Evolutionary conservation across 768 basidiomycete species (phyloP), one percentile per base, ranked within the genome.

Genomic region (Hericium rajendrae): DNA sequence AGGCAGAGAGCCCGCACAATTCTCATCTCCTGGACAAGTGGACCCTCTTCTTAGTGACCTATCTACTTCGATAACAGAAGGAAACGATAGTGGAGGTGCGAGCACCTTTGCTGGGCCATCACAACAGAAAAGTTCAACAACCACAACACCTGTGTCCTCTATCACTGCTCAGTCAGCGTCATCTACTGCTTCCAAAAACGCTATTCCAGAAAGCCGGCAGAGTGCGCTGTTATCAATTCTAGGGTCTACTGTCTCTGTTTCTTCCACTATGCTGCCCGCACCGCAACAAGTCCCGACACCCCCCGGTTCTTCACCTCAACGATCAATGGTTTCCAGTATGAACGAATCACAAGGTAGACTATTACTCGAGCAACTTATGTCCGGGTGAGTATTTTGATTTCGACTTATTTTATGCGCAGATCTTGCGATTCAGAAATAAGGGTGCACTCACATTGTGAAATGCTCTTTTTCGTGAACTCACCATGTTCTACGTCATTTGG

Each of bases 291-390:
- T 85, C 43, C 85, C 86, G 12, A 84, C 85, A 0, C 86, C 86
- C 11, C 88, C 87, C 24, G 77, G 79, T 1, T 80, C 78, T 64
- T 77, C 79, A 32, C 32, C 32, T 16, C 75, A 78, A 60, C 71
- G 82, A 65, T 74, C 83, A 13, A 76, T 76, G 55, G 78, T 82
- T 4, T 73, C 79, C 12, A 80, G 77, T 59, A 67, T 11, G 58
- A 81, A 77, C 63, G 85, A 88, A 60, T 70, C 80, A 0, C 86
- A 88, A 67, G 84, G 85, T 57, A 88, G 90, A 72, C 75, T 83
- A 59, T 68, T 91, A 62, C 71, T 92, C 59, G 89, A 92, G 62
- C 86, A 90, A 67, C 74, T 92, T 59, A 88, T 92, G 83, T 76
- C 83, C 57, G 85, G 86, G 89, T 91, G 67, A 72, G 85, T 76